A percentile compares a stretch with the other conserved stretches of the same genome.
phyloP scores from a whole-genome alignment of 2,329 filamentous ascomycete genomes.

The Ceratocystis ficicola region DNA sequence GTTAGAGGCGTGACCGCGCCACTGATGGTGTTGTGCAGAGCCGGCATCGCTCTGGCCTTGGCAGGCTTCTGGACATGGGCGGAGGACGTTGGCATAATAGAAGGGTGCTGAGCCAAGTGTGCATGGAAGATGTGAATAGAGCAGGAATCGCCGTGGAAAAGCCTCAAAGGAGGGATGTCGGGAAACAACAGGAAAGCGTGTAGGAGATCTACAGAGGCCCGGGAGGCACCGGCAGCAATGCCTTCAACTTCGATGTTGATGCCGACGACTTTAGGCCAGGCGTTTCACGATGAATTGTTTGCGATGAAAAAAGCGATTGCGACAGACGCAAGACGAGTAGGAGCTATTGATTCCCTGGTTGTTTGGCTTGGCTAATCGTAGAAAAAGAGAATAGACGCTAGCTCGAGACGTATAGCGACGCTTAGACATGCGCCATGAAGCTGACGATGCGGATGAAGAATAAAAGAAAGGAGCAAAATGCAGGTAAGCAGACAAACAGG shows the following conservation, averaged over 20 bases:
- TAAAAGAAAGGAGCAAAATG: background rate
- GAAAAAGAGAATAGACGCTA: too few species aligned
- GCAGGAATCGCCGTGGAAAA: too few species aligned
- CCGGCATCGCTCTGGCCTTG: background rate
- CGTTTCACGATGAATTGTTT: background rate
- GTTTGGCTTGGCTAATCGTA: too few species aligned
- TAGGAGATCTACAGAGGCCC: too few species aligned
- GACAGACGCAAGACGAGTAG: background rate
- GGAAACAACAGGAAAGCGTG: too few species aligned
- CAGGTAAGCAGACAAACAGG: background rate
- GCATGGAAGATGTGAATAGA: too few species aligned
- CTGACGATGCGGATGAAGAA: background rate
- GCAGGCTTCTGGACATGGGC: background rate
- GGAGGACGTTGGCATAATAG: background rate
- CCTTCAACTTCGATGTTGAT: background rate
- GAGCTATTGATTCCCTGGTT: too few species aligned
- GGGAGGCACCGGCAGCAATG: too few species aligned
- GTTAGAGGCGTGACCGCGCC: conserved; percentile 15
- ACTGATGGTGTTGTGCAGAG: conserved; percentile 8
- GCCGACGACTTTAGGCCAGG: background rate
- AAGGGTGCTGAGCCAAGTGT: background rate
- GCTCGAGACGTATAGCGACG: too few species aligned
- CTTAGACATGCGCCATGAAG: too few species aligned
- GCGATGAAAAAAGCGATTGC: background rate
- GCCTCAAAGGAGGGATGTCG: too few species aligned